Base-by-base conservation (phyloP, 345 rosid genomes). In the Brassica cretica region DNA sequence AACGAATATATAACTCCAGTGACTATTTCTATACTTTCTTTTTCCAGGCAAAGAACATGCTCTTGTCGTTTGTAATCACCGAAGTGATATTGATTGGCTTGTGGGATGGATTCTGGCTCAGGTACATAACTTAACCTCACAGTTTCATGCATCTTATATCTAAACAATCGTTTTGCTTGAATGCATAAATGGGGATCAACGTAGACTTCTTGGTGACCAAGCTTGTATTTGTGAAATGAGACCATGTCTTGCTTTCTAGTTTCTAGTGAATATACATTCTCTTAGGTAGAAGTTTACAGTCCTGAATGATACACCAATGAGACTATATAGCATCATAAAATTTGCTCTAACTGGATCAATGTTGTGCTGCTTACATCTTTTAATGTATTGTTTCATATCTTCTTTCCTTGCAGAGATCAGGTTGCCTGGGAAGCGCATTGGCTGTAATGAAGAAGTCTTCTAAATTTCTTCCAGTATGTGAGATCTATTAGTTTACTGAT, bases 391-490 rank as follows among this genome's bases (percentile, higher is more conserved):
- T 61, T 82, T 76, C 25, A 16, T 80, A 75, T 66, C 19, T 32
- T 61, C 15, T 66, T 62, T 67, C 61, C 5, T 80, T 78, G 84
- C 91, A 95, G 99, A 84, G 98, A 21, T 84, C 92, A 71, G 98
- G 99, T 78, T 95, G 97, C 80, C 94, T 95, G 74, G 98, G 99
- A 71, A 92, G 96, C 58, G 21, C 97, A 59, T 80, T 95, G 62
- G 99, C 97, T 81, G 90, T 95, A 32, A 95, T 95, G 98, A 95
- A 95, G 91, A 95, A 90, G 82, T 88, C 96, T 71, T 91, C 91
- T 60, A 93, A 91, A 84, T 80, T 89, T 76, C 96, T 95, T 80
- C 99, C 98, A 66, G 98, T 95, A 85, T 67, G 91, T 85, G 73
- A 68, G 4, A 65, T 55, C 35, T 63, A 32, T 65, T 64, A 58